phyloP scores from a whole-genome alignment of 345 rosid genomes.

The Psidium guajava region DNA sequence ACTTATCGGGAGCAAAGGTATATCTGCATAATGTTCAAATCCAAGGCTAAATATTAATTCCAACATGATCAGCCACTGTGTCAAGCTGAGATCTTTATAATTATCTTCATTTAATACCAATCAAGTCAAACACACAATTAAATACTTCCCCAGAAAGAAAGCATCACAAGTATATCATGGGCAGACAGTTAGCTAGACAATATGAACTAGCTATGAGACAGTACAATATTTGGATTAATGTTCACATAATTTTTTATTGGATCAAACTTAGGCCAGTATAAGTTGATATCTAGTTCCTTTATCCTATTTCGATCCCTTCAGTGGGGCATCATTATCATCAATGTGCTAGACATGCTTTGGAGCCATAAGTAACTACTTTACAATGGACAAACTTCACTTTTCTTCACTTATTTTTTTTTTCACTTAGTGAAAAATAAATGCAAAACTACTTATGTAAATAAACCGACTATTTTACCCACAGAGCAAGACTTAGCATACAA shows the following conservation, averaged over 20 bases:
- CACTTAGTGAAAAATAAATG: neutral
- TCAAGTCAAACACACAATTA: neutral
- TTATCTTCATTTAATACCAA: neutral
- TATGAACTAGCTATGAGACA: neutral
- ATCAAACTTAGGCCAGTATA: neutral
- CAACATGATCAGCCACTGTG: neutral
- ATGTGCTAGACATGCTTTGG: neutral
- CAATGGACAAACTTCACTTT: neutral
- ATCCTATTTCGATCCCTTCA: neutral
- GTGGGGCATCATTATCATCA: neutral
- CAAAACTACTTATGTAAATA: neutral
- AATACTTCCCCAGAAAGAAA: neutral
- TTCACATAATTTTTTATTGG: neutral
- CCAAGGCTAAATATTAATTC: neutral
- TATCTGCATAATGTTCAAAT: neutral
- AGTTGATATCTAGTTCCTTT: neutral
- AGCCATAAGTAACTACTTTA: neutral
- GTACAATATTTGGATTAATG: neutral
- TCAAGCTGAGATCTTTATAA: neutral
- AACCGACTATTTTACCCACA: neutral
- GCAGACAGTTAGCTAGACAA: neutral
- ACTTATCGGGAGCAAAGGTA: neutral
- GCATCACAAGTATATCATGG: too few species aligned
- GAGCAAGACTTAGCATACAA: neutral
- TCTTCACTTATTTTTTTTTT: neutral